These are phyloP conservation scores for Rhizophora apiculata DNA, from an alignment of 345 rosid genomes.

Conservation along the genomic window DNA sequence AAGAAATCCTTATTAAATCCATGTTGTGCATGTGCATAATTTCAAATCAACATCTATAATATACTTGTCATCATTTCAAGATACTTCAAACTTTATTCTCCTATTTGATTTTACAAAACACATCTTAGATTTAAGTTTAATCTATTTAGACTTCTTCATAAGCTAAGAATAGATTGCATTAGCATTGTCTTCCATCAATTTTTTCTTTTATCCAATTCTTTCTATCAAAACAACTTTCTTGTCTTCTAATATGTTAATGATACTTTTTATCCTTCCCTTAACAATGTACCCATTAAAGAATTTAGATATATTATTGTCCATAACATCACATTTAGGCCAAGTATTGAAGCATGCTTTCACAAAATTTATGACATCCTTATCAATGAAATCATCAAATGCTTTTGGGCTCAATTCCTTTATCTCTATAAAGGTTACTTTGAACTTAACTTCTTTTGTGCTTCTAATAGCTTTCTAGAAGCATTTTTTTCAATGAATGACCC, in stretches of 20 bases:
- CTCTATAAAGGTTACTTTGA: not conserved
- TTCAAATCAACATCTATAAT: not conserved
- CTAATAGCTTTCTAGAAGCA: not conserved
- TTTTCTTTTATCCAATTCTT: not conserved
- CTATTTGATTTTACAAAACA: not conserved
- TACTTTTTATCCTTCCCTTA: not conserved
- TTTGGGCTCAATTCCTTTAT: not conserved
- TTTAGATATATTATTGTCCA: not conserved
- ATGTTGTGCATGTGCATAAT: not conserved
- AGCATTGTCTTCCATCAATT: not conserved
- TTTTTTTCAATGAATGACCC: not conserved
- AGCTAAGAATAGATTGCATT: not conserved
- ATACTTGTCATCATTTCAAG: not conserved
- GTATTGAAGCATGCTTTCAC: not conserved
- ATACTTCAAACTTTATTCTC: not conserved
- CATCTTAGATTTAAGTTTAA: not conserved
- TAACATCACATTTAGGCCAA: not conserved
- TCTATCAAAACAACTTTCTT: not conserved
- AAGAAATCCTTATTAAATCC: not conserved
- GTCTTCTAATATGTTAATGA: not conserved
- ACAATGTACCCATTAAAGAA: not conserved
- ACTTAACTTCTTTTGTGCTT: not conserved
- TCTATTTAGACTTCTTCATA: not conserved
- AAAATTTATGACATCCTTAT: not conserved
- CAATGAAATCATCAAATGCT: not conserved